Percentiles rank a stretch among this genome's conserved stretches.
phyloP scores from a whole-genome alignment of 2,329 filamentous ascomycete species.

The Trichophyton benhamiae region DNA sequence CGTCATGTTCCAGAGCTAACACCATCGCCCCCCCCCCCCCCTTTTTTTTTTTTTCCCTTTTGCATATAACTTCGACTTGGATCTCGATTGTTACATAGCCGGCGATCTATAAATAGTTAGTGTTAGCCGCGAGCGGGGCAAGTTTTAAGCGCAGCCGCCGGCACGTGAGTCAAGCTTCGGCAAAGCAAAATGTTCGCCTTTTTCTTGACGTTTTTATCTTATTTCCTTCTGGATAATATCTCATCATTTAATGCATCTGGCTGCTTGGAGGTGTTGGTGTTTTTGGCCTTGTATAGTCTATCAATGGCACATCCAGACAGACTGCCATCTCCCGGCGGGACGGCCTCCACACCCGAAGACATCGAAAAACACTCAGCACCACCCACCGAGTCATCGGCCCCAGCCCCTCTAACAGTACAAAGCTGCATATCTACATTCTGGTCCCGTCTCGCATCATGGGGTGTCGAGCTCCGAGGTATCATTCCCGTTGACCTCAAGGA shows the following conservation, averaged over 20 bases:
- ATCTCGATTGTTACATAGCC: no score
- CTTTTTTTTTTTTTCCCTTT: no score
- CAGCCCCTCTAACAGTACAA: neutral
- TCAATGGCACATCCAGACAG: no score
- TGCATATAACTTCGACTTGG: no score
- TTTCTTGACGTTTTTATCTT: neutral
- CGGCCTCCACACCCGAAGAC: neutral
- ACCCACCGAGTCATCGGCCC: neutral
- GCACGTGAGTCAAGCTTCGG: neutral
- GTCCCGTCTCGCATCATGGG: slow-evolving; percentile 19
- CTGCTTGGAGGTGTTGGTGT: no score
- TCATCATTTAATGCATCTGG: neutral
- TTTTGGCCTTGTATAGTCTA: no score
- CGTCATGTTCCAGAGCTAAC: slow-evolving; percentile 21
- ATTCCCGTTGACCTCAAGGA: slow-evolving; percentile 44
- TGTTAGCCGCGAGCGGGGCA: neutral
- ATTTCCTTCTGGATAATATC: neutral
- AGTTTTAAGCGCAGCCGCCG: neutral
- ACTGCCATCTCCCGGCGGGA: no score
- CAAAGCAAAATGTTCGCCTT: neutral
- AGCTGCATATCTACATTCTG: slow-evolving; percentile 10
- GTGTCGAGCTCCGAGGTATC: slow-evolving; percentile 44
- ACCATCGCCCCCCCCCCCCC: no score
- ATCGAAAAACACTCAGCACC: neutral
- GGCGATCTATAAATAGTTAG: neutral